Evolutionary conservation across 768 basidiomycete genomes (phyloP), one percentile per base, ranked within the genome.

Genomic region (Favolaschia claudopus): DNA sequence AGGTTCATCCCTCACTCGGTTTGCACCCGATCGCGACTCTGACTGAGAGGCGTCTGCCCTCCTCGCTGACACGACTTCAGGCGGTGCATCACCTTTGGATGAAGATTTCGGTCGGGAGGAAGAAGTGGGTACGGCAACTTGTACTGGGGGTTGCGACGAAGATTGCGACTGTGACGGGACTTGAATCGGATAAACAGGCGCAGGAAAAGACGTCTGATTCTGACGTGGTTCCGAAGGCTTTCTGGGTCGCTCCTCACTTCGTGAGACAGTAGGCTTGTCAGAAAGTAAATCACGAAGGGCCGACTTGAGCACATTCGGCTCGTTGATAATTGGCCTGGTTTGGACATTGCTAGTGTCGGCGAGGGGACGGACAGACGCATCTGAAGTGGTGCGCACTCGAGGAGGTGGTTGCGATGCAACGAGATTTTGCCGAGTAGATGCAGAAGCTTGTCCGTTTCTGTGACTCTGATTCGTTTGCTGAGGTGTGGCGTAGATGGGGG

Each of bases 201-300:
- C 29, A 25, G 55, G 50, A 25, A 20, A 43, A 39, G 43, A 15
- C 19, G 49, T 4, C 33, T 37, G 60, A 19, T 51, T 24, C n/a
- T 14, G 39, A 24, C 50, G 60, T 19, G 37, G 22, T 39, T 55
- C 40, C 14, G 5, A 17, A 20, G 14, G 27, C 27, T 36, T 43
- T 28, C 37, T 25, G 17, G 49, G 15, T 46, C 40, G 44, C 19
- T 49, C 52, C 17, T 55, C 56, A 24, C n/a, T 36, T 15, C 58
- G 57, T 28, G 44, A 51, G 8, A 33, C 24, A 38, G 42, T 32
- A 32, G 57, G 42, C 24, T 51, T 54, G 44, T 64, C 63, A 0
- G 55, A 49, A 15, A 64, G 58, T 19, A 60, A 46, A 43, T 60
- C 58, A 34, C 58, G 49, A 13, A 60, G 58, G n/a, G 53, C 45